A percentile compares a stretch with the other conserved stretches of the same genome.
Conservation (phyloP, 2,329 filamentous ascomycete species). For the Periconia digitata region DNA sequence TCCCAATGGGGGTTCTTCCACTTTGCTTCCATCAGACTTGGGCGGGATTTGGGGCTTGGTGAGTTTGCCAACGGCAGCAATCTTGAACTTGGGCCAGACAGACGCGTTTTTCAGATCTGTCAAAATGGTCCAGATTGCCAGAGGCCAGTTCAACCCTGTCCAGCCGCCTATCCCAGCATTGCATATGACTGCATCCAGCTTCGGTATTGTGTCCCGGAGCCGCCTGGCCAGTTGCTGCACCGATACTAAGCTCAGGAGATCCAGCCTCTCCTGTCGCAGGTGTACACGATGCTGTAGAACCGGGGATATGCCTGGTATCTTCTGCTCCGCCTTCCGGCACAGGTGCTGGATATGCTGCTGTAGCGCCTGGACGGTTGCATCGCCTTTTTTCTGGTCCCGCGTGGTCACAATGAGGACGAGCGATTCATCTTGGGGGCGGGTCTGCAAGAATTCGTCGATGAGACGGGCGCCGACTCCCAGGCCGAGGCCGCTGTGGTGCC, state of each 20-base stretch:
- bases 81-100: slow-evolving; percentile 80
- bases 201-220: slow-evolving; percentile 61
- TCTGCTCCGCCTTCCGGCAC: slow-evolving; percentile 38
- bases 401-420: slow-evolving; percentile 84
- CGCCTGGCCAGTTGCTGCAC: slow-evolving; percentile 56
- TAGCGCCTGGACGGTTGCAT: slow-evolving; percentile 68
- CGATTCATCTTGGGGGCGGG: slow-evolving; percentile 65
- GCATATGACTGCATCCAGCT: slow-evolving; percentile 76
- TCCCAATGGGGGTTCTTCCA: slow-evolving; percentile 65
- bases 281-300: slow-evolving; percentile 49
- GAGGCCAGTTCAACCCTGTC: slow-evolving; percentile 72
- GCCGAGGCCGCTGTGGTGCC: slow-evolving; percentile 73
- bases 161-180: slow-evolving; percentile 91
- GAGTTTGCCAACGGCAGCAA: slow-evolving; percentile 58
- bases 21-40: slow-evolving; percentile 16
- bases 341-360: slow-evolving; percentile 61
- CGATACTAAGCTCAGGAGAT: slow-evolving; percentile 58
- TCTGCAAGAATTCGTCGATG: slow-evolving; percentile 83
- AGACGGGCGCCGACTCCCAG: slow-evolving; percentile 80
- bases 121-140: slow-evolving; percentile 58
- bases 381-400: slow-evolving; percentile 71
- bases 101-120: slow-evolving; percentile 67
- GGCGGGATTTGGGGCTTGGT: slow-evolving; percentile 55
- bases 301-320: slow-evolving; percentile 42
- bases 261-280: slow-evolving; percentile 59